Evolutionary conservation across 768 basidiomycete genomes (phyloP).

Genomic region (Mycena leptocephala): DNA sequence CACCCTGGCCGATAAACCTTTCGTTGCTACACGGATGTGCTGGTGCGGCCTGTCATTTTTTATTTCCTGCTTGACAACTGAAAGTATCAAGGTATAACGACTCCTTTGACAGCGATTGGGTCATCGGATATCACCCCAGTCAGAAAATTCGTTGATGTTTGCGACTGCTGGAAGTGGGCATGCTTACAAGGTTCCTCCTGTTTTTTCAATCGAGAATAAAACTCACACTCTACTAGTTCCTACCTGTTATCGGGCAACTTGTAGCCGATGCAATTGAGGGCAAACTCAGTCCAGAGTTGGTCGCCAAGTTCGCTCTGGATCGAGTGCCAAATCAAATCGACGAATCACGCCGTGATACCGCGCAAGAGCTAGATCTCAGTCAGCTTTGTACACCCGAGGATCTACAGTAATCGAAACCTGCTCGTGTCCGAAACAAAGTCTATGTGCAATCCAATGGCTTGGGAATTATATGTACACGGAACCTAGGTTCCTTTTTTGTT

Average conservation of each 20-base stretch:
- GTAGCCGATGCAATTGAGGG: constrained; percentile 83
- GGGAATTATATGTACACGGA: constrained; percentile 31
- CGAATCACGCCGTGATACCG: constrained; percentile 48
- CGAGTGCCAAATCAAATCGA: constrained; percentile 57
- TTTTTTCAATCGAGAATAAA: constrained; percentile 23
- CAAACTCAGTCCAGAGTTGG: constrained; percentile 67
- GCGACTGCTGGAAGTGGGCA: constrained; percentile 94
- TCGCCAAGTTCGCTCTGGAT: constrained; percentile 75
- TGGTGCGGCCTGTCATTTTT: constrained; percentile 70
- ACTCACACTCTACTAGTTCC: constrained; percentile 69
- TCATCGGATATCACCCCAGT: constrained; percentile 81
- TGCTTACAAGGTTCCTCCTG: constrained; percentile 85
- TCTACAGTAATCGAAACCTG: constrained; percentile 40
- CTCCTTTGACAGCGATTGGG: constrained; percentile 89
- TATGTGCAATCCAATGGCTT: constrained; percentile 3
- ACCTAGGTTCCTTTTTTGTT: constrained; percentile 43
- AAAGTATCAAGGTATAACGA: constrained; percentile 84
- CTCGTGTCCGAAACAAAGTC: background rate
- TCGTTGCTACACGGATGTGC: constrained; percentile 85
- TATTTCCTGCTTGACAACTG: constrained; percentile 17
- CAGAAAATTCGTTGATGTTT: constrained; percentile 73
- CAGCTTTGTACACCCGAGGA: constrained; percentile 69
- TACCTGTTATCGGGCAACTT: constrained; percentile 87
- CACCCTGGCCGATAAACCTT: constrained; percentile 80
- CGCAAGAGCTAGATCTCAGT: constrained; percentile 59